A percentile compares a stretch with the other conserved stretches of the same genome.
Conservation (phyloP, 805 yeast genomes). For the Dipodascopsis tothii region DNA sequence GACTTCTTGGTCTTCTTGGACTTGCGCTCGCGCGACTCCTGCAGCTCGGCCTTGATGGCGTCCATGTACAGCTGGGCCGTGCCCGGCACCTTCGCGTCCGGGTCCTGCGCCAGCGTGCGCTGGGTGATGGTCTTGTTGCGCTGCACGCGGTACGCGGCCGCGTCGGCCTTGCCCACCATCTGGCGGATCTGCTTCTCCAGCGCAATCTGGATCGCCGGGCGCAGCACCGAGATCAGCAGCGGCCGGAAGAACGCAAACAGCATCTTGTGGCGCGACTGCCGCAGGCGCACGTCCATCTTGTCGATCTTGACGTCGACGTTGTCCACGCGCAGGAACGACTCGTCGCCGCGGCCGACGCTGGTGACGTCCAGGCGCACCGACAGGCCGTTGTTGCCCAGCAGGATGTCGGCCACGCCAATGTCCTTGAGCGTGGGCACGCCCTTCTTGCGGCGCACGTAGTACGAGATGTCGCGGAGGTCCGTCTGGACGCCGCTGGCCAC, state of each 20-base stretch:
- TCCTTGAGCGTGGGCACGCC: conserved; percentile 17
- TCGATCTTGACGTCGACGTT: conserved; percentile 16
- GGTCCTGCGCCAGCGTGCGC: not conserved
- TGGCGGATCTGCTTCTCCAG: conserved; percentile 20
- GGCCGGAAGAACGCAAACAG: conserved; percentile 20
- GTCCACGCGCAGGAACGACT: conserved; percentile 11
- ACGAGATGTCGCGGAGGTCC: conserved; percentile 15
- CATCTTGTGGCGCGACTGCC: conserved; percentile 17
- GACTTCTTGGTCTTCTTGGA: conserved; percentile 3
- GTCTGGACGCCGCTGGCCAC: conserved; percentile 13
- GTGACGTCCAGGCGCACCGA: conserved; percentile 9
- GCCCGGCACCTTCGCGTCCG: conserved; percentile 5
- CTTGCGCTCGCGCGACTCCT: conserved; percentile 1
- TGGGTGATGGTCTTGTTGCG: conserved; percentile 12
- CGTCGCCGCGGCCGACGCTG: conserved; percentile 1
- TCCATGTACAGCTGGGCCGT: conserved; percentile 11
- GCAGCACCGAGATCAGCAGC: conserved; percentile 8
- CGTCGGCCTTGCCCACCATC: conserved; percentile 16
- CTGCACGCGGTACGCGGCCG: conserved; percentile 10
- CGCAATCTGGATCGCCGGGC: conserved; percentile 15
- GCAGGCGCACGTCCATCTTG: conserved; percentile 11
- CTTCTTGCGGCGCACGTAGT: conserved; percentile 15
- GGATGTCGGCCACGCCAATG: conserved; percentile 18
- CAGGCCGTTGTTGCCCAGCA: conserved; percentile 16
- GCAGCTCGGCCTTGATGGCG: conserved; percentile 11